A percentile compares a stretch with the other conserved stretches of the same genome.
Evolutionary conservation across 2,329 filamentous ascomycete species (phyloP).

Genomic region (Colletotrichum siamense): DNA sequence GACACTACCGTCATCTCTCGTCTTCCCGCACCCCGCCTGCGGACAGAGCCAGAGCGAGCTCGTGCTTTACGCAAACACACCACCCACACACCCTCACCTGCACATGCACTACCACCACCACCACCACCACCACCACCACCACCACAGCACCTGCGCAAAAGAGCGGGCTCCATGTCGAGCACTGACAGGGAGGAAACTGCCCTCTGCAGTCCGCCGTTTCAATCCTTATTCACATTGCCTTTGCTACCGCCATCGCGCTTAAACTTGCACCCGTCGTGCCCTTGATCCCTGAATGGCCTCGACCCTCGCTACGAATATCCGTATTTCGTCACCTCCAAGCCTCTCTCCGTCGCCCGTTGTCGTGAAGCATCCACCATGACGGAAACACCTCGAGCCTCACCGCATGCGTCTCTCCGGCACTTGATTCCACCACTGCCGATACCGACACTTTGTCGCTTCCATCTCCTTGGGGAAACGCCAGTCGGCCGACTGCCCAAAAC

Average conservation of each 20-base stretch:
- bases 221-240: neutral
- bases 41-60: neutral
- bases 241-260: neutral
- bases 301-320: neutral
- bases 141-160: neutral
- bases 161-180: neutral
- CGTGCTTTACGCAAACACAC: neutral
- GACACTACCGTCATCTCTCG: neutral
- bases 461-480: neutral
- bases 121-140: neutral
- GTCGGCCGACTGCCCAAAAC: neutral
- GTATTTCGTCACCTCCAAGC: neutral
- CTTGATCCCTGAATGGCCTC: neutral
- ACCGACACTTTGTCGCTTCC: neutral
- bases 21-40: neutral
- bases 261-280: neutral
- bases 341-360: neutral
- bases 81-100: neutral
- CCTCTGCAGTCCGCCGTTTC: neutral
- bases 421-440: neutral
- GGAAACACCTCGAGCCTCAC: neutral
- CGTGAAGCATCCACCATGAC: neutral
- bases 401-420: neutral
- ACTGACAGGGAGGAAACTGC: neutral
- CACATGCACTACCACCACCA: neutral